Conservation (phyloP, 2,329 filamentous ascomycete genomes). For the Diplocarpon mali region DNA sequence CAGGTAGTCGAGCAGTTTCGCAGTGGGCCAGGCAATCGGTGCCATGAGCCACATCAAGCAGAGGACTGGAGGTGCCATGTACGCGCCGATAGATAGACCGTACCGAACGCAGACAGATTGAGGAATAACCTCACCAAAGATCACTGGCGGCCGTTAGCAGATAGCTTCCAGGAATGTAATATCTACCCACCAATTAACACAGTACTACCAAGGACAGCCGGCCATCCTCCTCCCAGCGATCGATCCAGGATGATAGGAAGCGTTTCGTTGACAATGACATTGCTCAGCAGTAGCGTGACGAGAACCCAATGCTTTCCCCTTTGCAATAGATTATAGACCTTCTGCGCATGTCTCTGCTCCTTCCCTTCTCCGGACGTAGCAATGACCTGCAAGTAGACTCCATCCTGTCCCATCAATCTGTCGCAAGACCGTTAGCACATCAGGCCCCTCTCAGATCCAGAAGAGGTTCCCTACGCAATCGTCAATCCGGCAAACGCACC, state of each 20-base stretch:
- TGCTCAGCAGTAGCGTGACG: slow-evolving; percentile 84
- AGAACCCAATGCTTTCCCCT: slow-evolving; percentile 97
- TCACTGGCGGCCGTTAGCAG: slow-evolving; percentile 48
- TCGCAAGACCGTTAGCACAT: not conserved
- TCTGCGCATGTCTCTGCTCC: slow-evolving; percentile 77
- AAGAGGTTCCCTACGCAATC: slow-evolving; percentile 52
- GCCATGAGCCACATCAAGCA: slow-evolving; percentile 85
- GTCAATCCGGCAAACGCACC: slow-evolving; percentile 93
- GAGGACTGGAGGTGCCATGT: slow-evolving; percentile 81
- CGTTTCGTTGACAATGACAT: slow-evolving; percentile 97
- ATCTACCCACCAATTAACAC: slow-evolving; percentile 68
- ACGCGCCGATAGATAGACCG: slow-evolving; percentile 87
- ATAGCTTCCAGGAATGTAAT: not conserved
- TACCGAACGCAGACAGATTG: slow-evolving; percentile 96
- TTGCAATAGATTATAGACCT: slow-evolving; percentile 68
- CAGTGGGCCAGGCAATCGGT: slow-evolving; percentile 86
- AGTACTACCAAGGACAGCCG: slow-evolving; percentile 87
- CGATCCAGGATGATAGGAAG: slow-evolving; percentile 90
- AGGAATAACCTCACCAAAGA: slow-evolving; percentile 93
- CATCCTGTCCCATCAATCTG: slow-evolving; percentile 54
- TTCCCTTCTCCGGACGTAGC: slow-evolving; percentile 71
- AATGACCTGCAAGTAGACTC: slow-evolving; percentile 94
- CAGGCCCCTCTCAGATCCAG: not conserved
- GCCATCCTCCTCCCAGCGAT: slow-evolving; percentile 87
- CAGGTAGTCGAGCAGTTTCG: slow-evolving; percentile 86